These are phyloP conservation scores for Amesomyces nigricolor DNA, from an alignment of 2,329 filamentous ascomycete species.

Conservation along the genomic window DNA sequence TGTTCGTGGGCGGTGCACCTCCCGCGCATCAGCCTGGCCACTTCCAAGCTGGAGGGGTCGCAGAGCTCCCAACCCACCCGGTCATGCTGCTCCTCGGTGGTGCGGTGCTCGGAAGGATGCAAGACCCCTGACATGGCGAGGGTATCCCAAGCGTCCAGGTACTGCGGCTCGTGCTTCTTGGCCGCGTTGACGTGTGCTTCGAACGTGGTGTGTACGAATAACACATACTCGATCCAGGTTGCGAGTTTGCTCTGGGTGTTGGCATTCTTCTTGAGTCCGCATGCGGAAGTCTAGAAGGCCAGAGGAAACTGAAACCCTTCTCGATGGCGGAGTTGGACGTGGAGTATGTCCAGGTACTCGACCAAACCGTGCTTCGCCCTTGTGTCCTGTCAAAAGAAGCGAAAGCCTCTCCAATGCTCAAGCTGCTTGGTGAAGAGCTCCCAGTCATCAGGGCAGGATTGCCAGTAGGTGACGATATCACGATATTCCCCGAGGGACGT, in stretches of 20 bases:
- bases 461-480: not conserved
- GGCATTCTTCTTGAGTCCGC: not conserved
- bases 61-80: no score
- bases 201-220: not conserved
- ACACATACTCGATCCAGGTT: not conserved
- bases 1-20: no score
- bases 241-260: not conserved
- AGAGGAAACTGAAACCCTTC: no score
- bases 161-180: not conserved
- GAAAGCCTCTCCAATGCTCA: not conserved
- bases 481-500: no score
- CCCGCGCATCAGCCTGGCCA: no score
- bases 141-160: not conserved
- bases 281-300: no score
- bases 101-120: not conserved
- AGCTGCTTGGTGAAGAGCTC: not conserved
- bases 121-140: not conserved
- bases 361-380: no score
- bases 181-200: not conserved
- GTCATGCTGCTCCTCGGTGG: no score
- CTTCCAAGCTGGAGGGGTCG: no score
- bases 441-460: not conserved
- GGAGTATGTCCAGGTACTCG: no score
- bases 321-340: no score
- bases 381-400: not conserved